Base-by-base conservation (phyloP, 495 filamentous ascomycete species). In the Xylaria telfairii region DNA sequence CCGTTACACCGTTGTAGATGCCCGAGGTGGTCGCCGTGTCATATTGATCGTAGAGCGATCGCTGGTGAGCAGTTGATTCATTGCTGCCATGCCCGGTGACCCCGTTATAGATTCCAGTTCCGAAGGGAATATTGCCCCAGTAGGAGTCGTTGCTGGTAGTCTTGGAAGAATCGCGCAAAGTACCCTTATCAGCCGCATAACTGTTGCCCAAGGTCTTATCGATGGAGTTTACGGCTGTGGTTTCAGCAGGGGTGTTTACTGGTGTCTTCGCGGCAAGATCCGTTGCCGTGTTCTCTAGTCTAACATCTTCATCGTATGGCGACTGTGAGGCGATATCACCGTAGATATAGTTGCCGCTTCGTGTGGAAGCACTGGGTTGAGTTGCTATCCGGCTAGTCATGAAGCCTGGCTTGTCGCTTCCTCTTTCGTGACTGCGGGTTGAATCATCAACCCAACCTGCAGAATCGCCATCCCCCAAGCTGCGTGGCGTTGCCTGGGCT, bases 31-130 rank as follows among this genome's bases (percentile, higher is more conserved):
- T 12, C 5, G 44, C 9, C 2, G 62, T 37, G 28, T 37, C 6
- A 49, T 65, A 10, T 41, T 65, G 39, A 34, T 51, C 62, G 15
- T 37, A 28, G 9, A 46, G 17, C 8, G 56, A 0, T 75, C 77
- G 65, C 13, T 56, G 65, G 10, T 68, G 53, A 34, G 39, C 1
- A n/a, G 21, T 17, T 24, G 65, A 24, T 34, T 75, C 72, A 54
- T 80, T 49, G 65, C 82, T 84, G 6, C 82, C 82, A 42, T 84
- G 82, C 19, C 82, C 82, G 4, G 74, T 75, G 13, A 84, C 81
- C 0, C 77, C 77, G 68, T 84, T 84, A 41, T 84, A 83, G n/a
- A 83, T 73, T 5, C 75, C 72, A 13, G 69, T 56, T 3, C 78
- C 77, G 60, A 77, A 75, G 63, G 82, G 80, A 32, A 82, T 73